Evolutionary conservation across 2,329 filamentous ascomycete species (phyloP).

Genomic region (Alternaria hordeiaustralica): DNA sequence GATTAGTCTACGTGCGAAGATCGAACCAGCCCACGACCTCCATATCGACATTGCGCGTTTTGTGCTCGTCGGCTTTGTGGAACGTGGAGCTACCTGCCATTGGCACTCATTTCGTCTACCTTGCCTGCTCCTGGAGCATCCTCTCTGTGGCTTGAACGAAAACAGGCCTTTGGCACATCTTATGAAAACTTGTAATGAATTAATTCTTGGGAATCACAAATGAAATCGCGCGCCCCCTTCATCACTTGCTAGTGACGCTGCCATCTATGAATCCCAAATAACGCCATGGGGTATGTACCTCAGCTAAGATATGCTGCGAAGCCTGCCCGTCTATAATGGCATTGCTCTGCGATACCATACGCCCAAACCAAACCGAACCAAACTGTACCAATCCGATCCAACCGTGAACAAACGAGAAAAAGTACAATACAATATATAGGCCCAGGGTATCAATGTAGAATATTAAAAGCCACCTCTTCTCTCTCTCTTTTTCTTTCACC

Average conservation of each 20-base stretch:
- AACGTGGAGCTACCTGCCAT: conserved; percentile 36
- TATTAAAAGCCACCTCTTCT: conserved; percentile 3
- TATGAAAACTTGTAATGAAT: neutral
- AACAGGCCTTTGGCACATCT: conserved; percentile 35
- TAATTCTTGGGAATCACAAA: neutral
- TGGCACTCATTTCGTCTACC: conserved; percentile 27
- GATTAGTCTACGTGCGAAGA: conserved; percentile 98
- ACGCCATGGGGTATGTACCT: conserved; percentile 3
- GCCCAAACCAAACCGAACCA: neutral
- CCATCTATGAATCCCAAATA: neutral
- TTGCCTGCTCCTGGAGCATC: conserved; percentile 32
- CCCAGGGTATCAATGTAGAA: conserved; percentile 14
- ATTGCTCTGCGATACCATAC: neutral
- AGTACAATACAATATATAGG: neutral
- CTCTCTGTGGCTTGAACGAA: conserved; percentile 28
- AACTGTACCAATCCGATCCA: neutral
- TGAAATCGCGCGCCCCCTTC: neutral
- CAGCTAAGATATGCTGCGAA: conserved; percentile 1
- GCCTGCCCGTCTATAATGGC: conserved; percentile 6
- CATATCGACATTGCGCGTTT: conserved; percentile 41
- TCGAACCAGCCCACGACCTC: conserved; percentile 48
- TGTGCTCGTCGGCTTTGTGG: conserved; percentile 39
- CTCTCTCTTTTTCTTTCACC: neutral
- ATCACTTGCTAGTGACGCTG: neutral
- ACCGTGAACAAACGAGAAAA: neutral